Conservation (phyloP, 2,329 filamentous ascomycete species). For the Venturiaceae sp. region DNA sequence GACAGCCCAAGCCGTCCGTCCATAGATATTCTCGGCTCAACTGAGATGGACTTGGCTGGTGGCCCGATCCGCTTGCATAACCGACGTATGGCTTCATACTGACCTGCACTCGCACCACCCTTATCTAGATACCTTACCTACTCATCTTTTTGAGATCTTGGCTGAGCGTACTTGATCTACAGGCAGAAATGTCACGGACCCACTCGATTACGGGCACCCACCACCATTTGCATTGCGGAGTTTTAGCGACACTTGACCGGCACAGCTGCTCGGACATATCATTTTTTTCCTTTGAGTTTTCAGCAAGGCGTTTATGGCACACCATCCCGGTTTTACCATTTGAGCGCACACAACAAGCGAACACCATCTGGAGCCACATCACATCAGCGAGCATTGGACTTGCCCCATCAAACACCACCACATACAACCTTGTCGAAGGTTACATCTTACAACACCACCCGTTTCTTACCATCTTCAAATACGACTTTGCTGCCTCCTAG, state of each 20-base stretch:
- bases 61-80: slow-evolving; percentile 10
- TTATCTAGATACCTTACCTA: neutral
- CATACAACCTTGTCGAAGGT: neutral
- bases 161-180: neutral
- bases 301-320: neutral
- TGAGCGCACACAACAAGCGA: neutral
- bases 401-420: neutral
- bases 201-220: neutral
- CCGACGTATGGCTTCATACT: slow-evolving; percentile 12
- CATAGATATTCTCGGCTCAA: slow-evolving; percentile 15
- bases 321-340: neutral
- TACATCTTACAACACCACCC: neutral
- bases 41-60: slow-evolving; percentile 21
- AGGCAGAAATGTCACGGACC: neutral
- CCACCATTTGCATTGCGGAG: neutral
- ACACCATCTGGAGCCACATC: slow-evolving; percentile 4
- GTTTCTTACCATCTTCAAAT: neutral
- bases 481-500: neutral
- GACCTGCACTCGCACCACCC: slow-evolving; percentile 22
- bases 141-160: neutral
- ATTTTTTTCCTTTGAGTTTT: neutral
- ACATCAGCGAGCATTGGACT: neutral
- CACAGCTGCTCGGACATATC: neutral
- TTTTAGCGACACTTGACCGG: slow-evolving; percentile 5
- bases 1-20: slow-evolving; percentile 43